A percentile compares a stretch with the other conserved stretches of the same genome.
Evolutionary conservation across 2,329 filamentous ascomycete species (phyloP).

Genomic region (Aspergillus fructus): DNA sequence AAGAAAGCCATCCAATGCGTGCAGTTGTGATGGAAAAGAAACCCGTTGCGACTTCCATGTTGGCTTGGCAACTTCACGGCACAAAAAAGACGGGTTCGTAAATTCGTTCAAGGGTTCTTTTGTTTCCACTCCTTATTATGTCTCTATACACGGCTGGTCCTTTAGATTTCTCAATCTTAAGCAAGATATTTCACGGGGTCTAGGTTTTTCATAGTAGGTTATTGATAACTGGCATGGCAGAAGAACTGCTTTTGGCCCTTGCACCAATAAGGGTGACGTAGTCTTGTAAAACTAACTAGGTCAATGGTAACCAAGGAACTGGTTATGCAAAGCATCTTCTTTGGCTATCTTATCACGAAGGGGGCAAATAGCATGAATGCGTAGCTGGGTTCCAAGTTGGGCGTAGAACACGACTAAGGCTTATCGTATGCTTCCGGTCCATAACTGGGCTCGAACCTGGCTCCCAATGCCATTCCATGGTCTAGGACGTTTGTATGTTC

Average conservation of each 20-base stretch:
- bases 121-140: constrained; percentile 6
- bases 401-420: no score
- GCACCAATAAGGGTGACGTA: neutral
- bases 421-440: no score
- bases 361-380: neutral
- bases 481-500: no score
- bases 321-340: neutral
- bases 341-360: neutral
- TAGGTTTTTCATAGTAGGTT: neutral
- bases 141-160: constrained; percentile 7
- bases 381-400: neutral
- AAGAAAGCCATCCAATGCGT: neutral
- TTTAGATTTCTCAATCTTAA: constrained; percentile 4
- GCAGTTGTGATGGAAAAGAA: neutral
- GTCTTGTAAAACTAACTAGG: neutral
- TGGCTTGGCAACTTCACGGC: neutral
- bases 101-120: neutral
- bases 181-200: constrained; percentile 1
- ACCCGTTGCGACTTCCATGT: neutral
- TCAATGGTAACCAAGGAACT: neutral
- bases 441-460: no score
- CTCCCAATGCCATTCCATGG: no score
- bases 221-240: neutral
- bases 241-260: neutral
- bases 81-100: neutral